These are phyloP conservation scores for Aspergillus egyptiacus DNA, from an alignment of 495 filamentous ascomycete genomes.

Conservation along the genomic window DNA sequence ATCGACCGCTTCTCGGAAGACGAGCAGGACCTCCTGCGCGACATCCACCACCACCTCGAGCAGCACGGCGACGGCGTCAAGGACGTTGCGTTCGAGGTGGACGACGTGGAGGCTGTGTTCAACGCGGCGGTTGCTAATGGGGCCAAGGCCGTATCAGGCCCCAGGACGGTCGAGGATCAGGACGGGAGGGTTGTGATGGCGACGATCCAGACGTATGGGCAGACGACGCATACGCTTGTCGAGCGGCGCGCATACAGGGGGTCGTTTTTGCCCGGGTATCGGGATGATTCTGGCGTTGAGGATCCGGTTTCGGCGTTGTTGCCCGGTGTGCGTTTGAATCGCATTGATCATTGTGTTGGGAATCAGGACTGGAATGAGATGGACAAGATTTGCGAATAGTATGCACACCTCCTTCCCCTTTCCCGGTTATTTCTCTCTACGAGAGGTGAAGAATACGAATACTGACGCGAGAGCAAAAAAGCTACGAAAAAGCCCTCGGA, in stretches of 20 bases:
- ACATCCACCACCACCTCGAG: conserved; percentile 71
- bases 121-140: conserved; percentile 60
- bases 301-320: conserved; percentile 46
- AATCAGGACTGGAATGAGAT: conserved; percentile 91
- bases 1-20: conserved; percentile 42
- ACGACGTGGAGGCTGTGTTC: conserved; percentile 72
- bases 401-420: conserved; percentile 4
- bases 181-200: conserved; percentile 59
- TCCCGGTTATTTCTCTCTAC: conserved; percentile 4
- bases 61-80: conserved; percentile 86
- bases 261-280: conserved; percentile 75
- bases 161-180: conserved; percentile 39
- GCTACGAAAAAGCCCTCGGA: conserved; percentile 79
- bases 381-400: conserved; percentile 76
- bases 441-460: no score
- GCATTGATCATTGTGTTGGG: conserved; percentile 89
- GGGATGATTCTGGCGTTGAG: conserved; percentile 33
- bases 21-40: conserved; percentile 53
- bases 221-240: conserved; percentile 86
- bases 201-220: conserved; percentile 78
- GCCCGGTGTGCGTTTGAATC: conserved; percentile 58
- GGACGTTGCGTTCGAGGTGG: conserved; percentile 88
- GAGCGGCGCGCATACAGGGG: conserved; percentile 61
- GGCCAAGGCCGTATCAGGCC: conserved; percentile 57
- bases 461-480: conserved; percentile 20